Conservation (phyloP, 148 eudicot genomes). For the Selenicereus undatus region DNA sequence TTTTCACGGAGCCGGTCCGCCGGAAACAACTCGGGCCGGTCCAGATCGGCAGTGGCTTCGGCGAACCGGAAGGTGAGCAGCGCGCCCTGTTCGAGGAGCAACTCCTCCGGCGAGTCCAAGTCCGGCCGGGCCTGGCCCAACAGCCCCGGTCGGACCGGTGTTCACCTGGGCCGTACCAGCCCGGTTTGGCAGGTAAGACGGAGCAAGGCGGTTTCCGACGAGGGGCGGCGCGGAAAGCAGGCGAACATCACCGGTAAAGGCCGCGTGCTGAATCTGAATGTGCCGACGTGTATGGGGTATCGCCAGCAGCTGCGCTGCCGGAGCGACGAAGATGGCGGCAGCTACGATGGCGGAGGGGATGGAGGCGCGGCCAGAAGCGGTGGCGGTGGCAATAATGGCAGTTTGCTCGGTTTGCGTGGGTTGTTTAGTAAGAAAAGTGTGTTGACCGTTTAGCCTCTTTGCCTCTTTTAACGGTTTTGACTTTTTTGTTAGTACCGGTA, state of each 20-base stretch:
- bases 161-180: constrained; percentile 74
- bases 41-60: constrained; percentile 28
- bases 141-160: constrained; percentile 41
- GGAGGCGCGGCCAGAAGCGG: constrained; percentile 17
- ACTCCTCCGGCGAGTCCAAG: constrained; percentile 83
- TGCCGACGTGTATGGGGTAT: constrained; percentile 75
- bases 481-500: not conserved
- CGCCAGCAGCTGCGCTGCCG: constrained; percentile 48
- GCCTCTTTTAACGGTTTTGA: constrained; percentile 13
- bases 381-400: constrained; percentile 42
- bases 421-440: constrained; percentile 66
- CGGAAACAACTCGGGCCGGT: constrained; percentile 59
- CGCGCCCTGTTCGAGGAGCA: constrained; percentile 93
- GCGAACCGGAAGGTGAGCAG: constrained; percentile 63
- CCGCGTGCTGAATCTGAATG: constrained; percentile 52
- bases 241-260: constrained; percentile 17
- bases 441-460: constrained; percentile 32
- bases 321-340: constrained; percentile 29
- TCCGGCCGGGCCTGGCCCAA: constrained; percentile 46
- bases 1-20: constrained; percentile 88
- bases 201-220: constrained; percentile 17
- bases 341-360: not conserved
- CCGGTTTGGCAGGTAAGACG: constrained; percentile 73
- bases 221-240: constrained; percentile 29
- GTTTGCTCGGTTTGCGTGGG: constrained; percentile 58